Conservation (phyloP, 495 filamentous ascomycete species). For the Beverwykella pulmonaria region DNA sequence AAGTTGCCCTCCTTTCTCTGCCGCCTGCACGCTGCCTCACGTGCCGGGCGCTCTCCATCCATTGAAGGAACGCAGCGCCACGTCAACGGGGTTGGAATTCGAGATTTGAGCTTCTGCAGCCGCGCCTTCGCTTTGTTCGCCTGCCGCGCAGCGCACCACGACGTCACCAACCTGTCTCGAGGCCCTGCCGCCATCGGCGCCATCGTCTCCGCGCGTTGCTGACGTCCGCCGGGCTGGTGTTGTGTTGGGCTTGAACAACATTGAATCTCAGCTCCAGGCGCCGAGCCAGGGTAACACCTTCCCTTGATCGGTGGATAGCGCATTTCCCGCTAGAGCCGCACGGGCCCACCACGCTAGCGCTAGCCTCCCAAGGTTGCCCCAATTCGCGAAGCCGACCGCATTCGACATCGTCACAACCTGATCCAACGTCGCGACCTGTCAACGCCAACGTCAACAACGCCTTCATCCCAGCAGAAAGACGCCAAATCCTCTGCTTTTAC, state of each 20-base stretch:
- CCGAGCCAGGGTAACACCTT: slow-evolving; percentile 20
- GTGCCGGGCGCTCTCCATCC: slow-evolving; percentile 8
- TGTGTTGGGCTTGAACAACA: not conserved
- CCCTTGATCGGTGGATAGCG: slow-evolving; percentile 11
- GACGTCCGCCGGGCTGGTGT: not conserved
- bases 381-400: not conserved
- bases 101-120: slow-evolving; percentile 2
- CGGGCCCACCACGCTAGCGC: not conserved
- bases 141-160: slow-evolving; percentile 6
- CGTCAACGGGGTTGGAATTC: slow-evolving; percentile 30
- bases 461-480: too few relatives aligned
- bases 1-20: not conserved
- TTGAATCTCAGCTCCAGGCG: slow-evolving; percentile 21
- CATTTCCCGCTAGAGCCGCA: not conserved
- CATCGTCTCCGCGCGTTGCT: not conserved
- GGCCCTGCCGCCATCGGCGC: not conserved
- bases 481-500: too few relatives aligned
- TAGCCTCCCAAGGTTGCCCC: not conserved
- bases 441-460: too few relatives aligned
- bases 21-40: slow-evolving; percentile 20
- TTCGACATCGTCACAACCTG: not conserved
- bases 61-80: slow-evolving; percentile 24
- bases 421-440: too few relatives aligned
- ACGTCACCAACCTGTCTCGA: not conserved
- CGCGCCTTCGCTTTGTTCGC: not conserved